Evolutionary conservation across 352 stramenopile genomes (phyloP).

Genomic region (Globisporangium paroecandrum): DNA sequence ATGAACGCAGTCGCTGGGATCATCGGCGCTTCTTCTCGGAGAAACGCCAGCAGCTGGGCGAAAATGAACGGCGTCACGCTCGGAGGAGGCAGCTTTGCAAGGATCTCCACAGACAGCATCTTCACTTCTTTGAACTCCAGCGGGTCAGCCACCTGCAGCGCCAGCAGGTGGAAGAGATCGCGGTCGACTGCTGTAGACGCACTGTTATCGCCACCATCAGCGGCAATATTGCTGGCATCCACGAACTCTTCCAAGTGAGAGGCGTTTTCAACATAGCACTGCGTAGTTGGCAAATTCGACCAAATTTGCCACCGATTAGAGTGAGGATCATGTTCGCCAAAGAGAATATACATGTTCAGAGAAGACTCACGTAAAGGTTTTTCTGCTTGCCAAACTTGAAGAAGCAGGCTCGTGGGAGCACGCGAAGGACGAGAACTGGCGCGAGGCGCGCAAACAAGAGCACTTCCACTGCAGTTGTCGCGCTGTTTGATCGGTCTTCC

Average conservation of each 20-base stretch:
- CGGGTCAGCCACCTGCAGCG: constrained; percentile 44
- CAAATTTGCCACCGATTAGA: too few species aligned
- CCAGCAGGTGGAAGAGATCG: constrained; percentile 38
- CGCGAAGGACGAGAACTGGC: constrained; percentile 57
- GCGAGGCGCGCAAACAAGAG: constrained; percentile 62
- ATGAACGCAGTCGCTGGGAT: background rate
- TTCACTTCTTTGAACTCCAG: constrained; percentile 82
- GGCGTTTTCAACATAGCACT: constrained; percentile 30
- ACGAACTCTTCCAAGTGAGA: constrained; percentile 29
- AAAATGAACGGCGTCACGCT: constrained; percentile 41
- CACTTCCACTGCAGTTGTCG: constrained; percentile 28
- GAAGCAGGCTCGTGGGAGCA: constrained; percentile 39
- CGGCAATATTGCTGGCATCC: constrained; percentile 2
- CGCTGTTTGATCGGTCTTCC: constrained; percentile 24
- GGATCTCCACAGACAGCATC: constrained; percentile 54
- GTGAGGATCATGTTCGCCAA: too few species aligned
- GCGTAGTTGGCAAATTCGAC: background rate
- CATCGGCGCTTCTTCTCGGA: constrained; percentile 23
- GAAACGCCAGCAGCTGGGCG: constrained; percentile 39
- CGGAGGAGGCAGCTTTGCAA: constrained; percentile 39
- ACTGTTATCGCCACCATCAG: background rate
- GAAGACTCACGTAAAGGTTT: constrained; percentile 25
- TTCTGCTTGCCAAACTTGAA: background rate
- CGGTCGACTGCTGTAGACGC: background rate
- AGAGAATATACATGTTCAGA: background rate